These are phyloP conservation scores for Cercospora brassicicola DNA, from an alignment of 2,329 filamentous ascomycete genomes.

Conservation along the genomic window DNA sequence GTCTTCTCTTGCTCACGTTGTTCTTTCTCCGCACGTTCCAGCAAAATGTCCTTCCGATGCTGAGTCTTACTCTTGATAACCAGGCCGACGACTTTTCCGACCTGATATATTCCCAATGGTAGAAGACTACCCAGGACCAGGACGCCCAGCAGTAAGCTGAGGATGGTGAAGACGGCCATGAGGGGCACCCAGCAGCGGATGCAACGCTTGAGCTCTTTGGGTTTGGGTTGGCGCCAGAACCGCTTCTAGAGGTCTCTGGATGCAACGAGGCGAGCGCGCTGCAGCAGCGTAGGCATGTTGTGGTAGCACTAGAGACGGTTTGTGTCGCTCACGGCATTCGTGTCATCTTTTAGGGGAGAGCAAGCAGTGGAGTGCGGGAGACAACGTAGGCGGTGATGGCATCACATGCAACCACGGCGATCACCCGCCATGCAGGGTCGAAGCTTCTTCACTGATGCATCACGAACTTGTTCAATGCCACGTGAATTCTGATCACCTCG, in stretches of 20 bases:
- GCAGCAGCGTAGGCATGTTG: not conserved
- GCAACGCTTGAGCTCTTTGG: constrained; percentile 1
- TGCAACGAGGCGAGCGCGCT: not conserved
- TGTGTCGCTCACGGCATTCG: constrained; percentile 1
- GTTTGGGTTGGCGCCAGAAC: constrained; percentile 3
- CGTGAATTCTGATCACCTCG: constrained; percentile 6
- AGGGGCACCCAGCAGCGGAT: not conserved
- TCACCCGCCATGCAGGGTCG: constrained; percentile 10
- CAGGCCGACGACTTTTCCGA: constrained; percentile 32
- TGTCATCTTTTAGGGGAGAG: constrained; percentile 2
- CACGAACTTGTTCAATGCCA: not conserved
- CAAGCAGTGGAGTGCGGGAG: not conserved
- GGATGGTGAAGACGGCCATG: constrained; percentile 12
- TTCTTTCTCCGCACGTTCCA: constrained; percentile 33
- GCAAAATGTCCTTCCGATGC: constrained; percentile 36
- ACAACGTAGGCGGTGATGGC: not conserved
- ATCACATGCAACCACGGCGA: constrained; percentile 13
- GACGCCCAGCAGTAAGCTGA: constrained; percentile 28
- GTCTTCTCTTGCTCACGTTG: constrained; percentile 12
- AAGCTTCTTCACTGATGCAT: no score
- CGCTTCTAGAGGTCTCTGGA: constrained; percentile 1
- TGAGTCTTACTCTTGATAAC: constrained; percentile 35
- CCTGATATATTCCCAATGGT: constrained; percentile 29
- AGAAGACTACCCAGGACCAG: constrained; percentile 27
- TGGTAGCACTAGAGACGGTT: not conserved